Evolutionary conservation across 495 filamentous ascomycete species (phyloP).

Genomic region (Xylaria scruposa): DNA sequence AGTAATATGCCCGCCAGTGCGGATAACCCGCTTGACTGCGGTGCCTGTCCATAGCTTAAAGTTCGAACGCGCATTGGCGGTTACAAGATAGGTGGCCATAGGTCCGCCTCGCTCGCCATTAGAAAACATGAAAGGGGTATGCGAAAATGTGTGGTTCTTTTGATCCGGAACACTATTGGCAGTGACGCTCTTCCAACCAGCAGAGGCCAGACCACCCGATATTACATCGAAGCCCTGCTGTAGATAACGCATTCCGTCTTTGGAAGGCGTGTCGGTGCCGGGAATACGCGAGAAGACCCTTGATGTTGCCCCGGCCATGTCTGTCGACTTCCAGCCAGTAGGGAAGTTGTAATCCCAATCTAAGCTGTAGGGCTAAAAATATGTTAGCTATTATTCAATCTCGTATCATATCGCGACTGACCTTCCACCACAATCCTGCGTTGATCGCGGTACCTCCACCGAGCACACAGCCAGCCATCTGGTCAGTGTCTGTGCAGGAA

Average conservation of each 20-base stretch:
- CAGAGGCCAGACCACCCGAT: constrained; percentile 56
- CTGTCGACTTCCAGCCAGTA: constrained; percentile 69
- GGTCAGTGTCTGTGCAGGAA: constrained; percentile 71
- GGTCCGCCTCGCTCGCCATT: constrained; percentile 74
- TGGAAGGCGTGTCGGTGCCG: constrained; percentile 69
- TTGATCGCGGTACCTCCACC: constrained; percentile 82
- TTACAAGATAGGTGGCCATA: constrained; percentile 74
- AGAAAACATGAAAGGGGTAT: constrained; percentile 73
- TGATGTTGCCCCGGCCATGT: constrained; percentile 63
- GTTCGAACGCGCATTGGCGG: constrained; percentile 64
- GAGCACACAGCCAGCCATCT: constrained; percentile 79
- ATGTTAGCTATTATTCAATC: constrained; percentile 3
- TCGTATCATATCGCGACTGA: constrained; percentile 32
- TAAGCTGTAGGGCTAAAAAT: constrained; percentile 45
- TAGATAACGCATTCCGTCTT: constrained; percentile 71
- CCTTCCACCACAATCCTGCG: constrained; percentile 64
- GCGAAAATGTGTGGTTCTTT: constrained; percentile 72
- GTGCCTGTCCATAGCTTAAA: constrained; percentile 73
- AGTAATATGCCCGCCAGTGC: constrained; percentile 64
- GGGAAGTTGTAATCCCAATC: constrained; percentile 83
- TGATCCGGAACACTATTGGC: constrained; percentile 65
- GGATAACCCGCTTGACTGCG: constrained; percentile 68
- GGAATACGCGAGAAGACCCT: constrained; percentile 73
- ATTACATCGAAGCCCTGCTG: constrained; percentile 70
- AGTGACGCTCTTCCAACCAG: constrained; percentile 68